Conservation (phyloP, 164 flowering plant species). For the Aristolochia fimbriata region DNA sequence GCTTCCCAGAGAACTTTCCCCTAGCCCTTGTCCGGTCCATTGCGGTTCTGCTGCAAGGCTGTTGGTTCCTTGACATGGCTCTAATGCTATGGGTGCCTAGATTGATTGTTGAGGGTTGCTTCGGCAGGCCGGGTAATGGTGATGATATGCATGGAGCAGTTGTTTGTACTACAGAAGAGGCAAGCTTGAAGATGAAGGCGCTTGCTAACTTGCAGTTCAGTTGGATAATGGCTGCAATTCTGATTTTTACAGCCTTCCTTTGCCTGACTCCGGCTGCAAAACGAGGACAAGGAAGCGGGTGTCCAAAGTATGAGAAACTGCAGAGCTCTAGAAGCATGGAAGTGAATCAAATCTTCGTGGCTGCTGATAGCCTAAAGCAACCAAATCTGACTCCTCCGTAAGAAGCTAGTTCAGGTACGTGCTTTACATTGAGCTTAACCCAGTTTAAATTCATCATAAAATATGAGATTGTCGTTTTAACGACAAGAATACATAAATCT, state of each 20-base stretch:
- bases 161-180: slow-evolving; percentile 32
- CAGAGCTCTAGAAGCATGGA: no score
- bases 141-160: slow-evolving; percentile 31
- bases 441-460: no score
- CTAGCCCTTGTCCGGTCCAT: slow-evolving; percentile 60
- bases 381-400: no score
- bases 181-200: slow-evolving; percentile 49
- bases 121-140: slow-evolving; percentile 40
- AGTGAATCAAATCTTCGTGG: no score
- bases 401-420: no score
- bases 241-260: slow-evolving; percentile 26
- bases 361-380: no score
- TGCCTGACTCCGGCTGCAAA: slow-evolving; percentile 23
- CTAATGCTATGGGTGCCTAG: slow-evolving; percentile 63
- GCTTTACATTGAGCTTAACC: no score
- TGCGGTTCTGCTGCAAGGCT: slow-evolving; percentile 57
- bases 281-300: no score
- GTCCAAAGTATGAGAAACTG: no score
- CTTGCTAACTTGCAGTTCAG: slow-evolving; percentile 62
- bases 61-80: slow-evolving; percentile 74
- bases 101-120: slow-evolving; percentile 52
- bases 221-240: slow-evolving; percentile 34
- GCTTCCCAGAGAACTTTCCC: slow-evolving; percentile 38
- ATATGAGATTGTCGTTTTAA: no score
- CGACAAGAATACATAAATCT: no score